phyloP scores from a whole-genome alignment of 2,329 filamentous ascomycete genomes.

The Diaporthe amygdali region DNA sequence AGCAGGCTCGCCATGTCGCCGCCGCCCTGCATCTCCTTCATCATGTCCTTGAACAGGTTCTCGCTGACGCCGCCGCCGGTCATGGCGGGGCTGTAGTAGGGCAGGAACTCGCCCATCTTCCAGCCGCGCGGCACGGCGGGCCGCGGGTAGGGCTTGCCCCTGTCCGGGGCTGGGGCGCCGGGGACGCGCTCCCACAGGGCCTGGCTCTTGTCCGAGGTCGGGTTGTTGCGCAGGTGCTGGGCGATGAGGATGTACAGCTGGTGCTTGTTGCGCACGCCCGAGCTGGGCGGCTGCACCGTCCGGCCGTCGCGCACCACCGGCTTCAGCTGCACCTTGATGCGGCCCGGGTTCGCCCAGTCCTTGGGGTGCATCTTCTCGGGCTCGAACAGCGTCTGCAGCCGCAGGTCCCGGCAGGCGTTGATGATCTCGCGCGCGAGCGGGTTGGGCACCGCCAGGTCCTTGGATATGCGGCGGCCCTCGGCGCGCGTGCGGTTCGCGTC shows the following conservation, averaged over 20 bases:
- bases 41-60: conserved; percentile 95
- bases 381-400: conserved; percentile 80
- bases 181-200: conserved; percentile 76
- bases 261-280: conserved; percentile 78
- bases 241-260: conserved; percentile 86
- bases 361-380: conserved; percentile 92
- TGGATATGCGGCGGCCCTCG: conserved; percentile 80
- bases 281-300: conserved; percentile 16
- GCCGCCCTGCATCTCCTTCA: conserved; percentile 80
- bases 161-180: conserved; percentile 70
- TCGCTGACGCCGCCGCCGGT: conserved; percentile 93
- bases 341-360: conserved; percentile 96
- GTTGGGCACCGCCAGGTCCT: conserved; percentile 76
- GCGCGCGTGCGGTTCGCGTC: conserved; percentile 76
- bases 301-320: conserved; percentile 30
- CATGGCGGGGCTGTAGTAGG: conserved; percentile 86
- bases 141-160: conserved; percentile 69
- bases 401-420: conserved; percentile 77
- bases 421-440: conserved; percentile 90
- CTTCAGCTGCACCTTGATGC: conserved; percentile 82
- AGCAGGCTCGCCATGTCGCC: conserved; percentile 41
- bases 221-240: conserved; percentile 76
- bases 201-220: conserved; percentile 71
- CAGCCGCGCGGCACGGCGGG: conserved; percentile 83
- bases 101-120: conserved; percentile 86